Conservation (phyloP, 1,139 yeast species). For the Hemisphaericaspora subhashii region DNA sequence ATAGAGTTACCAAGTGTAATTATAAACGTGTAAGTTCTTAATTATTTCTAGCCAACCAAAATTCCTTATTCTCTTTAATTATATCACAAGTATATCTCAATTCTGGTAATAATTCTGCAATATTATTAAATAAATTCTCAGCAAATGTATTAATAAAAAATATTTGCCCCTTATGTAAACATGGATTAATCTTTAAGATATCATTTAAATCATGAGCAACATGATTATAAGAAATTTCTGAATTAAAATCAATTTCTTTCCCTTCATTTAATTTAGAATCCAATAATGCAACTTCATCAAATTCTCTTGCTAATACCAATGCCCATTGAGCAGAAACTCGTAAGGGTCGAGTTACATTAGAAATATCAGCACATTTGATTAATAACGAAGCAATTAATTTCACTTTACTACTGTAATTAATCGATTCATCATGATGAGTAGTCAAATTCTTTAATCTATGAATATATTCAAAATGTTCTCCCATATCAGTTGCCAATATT, state of each 20-base stretch:
- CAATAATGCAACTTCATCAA: constrained; percentile 62
- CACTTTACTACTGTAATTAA: constrained; percentile 27
- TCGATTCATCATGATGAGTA: constrained; percentile 14
- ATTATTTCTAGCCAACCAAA: constrained; percentile 32
- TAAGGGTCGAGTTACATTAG: constrained; percentile 83
- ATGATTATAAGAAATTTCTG: constrained; percentile 28
- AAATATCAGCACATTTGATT: constrained; percentile 91
- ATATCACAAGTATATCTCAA: constrained; percentile 53
- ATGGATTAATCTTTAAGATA: constrained; percentile 45
- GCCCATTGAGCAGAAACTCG: constrained; percentile 87
- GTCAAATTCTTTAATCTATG: constrained; percentile 38
- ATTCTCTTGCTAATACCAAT: constrained; percentile 69
- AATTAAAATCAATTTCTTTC: constrained; percentile 12
- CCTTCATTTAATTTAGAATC: constrained; percentile 44
- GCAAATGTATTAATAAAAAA: constrained; percentile 86
- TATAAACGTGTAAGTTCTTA: no score
- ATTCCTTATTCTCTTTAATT: constrained; percentile 43
- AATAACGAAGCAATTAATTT: constrained; percentile 63
- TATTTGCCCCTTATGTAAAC: constrained; percentile 72
- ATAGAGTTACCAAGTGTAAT: no score
- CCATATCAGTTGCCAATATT: constrained; percentile 93
- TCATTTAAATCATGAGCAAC: constrained; percentile 34
- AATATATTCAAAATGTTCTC: constrained; percentile 78
- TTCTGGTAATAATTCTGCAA: constrained; percentile 58
- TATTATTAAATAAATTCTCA: constrained; percentile 65